Evolutionary conservation across 2,329 filamentous ascomycete genomes (phyloP).

Genomic region (Daldinia sp.): DNA sequence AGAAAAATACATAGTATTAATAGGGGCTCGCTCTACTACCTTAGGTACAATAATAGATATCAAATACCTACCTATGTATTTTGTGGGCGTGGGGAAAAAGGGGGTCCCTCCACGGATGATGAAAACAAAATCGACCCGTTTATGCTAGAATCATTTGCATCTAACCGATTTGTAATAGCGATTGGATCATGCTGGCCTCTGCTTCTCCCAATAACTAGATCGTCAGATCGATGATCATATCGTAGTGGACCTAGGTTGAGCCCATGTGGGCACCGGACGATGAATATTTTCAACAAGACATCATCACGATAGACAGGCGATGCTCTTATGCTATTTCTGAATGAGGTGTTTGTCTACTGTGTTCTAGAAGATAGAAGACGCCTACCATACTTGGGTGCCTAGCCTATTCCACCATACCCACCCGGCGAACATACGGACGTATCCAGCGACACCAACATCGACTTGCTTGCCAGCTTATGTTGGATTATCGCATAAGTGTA

Average conservation of each 20-base stretch:
- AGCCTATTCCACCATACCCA: no score
- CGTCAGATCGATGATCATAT: conserved; percentile 32
- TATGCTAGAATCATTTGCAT: conserved; percentile 26
- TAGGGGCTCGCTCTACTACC: conserved; percentile 17
- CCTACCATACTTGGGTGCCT: neutral
- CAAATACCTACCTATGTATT: conserved; percentile 8
- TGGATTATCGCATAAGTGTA: conserved; percentile 25
- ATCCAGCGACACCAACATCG: no score
- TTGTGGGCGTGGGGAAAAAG: conserved; percentile 31
- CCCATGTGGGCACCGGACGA: conserved; percentile 14
- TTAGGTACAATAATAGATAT: conserved; percentile 26
- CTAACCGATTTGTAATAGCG: conserved; percentile 19
- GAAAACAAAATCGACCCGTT: conserved; percentile 19
- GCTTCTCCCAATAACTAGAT: conserved; percentile 25
- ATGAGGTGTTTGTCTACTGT: neutral
- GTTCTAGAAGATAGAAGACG: neutral
- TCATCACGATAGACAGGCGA: neutral
- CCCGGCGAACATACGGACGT: no score
- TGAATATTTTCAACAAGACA: conserved; percentile 12
- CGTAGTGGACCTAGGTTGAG: conserved; percentile 19
- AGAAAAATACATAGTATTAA: conserved; percentile 19
- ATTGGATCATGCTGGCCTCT: conserved; percentile 25
- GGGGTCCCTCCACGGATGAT: conserved; percentile 24
- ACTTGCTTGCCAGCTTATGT: neutral
- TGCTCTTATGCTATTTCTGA: neutral